Evolutionary conservation across 106 monocot species (phyloP).

Genomic region (Dioscorea zingiberensis): DNA sequence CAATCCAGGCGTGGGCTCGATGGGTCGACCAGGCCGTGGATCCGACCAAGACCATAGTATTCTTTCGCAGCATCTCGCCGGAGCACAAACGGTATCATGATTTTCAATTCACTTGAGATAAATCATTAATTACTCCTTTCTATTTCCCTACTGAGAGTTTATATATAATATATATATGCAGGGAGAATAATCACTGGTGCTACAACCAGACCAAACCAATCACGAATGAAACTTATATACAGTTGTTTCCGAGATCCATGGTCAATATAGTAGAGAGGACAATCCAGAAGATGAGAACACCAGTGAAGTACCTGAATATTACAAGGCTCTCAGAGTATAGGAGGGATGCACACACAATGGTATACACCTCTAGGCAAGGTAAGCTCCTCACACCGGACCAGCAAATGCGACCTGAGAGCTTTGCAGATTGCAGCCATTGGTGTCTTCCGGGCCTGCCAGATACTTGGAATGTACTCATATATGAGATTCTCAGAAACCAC

Average conservation of each 20-base stretch:
- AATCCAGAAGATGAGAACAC: conserved; percentile 21
- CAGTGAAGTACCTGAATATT: conserved; percentile 41
- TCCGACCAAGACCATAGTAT: conserved; percentile 13
- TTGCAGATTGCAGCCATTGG: conserved; percentile 55
- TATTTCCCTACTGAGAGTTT: not conserved
- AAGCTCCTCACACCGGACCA: conserved; percentile 23
- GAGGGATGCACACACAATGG: conserved; percentile 31
- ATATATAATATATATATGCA: conserved; percentile 11
- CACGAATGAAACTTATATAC: conserved; percentile 20
- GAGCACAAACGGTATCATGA: conserved; percentile 23
- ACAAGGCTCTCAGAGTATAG: conserved; percentile 40
- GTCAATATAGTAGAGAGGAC: conserved; percentile 19
- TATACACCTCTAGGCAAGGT: conserved; percentile 31
- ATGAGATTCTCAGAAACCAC: not conserved
- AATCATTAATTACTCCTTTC: not conserved
- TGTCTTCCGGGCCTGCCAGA: conserved; percentile 47
- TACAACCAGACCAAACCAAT: conserved; percentile 37
- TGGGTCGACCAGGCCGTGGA: conserved; percentile 20
- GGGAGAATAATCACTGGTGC: conserved; percentile 35
- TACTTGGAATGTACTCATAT: conserved; percentile 35
- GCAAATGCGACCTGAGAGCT: conserved; percentile 1
- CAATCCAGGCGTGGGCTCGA: conserved; percentile 12
- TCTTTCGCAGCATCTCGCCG: conserved; percentile 33
- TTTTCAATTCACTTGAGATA: not conserved
- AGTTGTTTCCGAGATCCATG: conserved; percentile 27